Base-by-base conservation (phyloP, 306 rosid species). In the Pueraria montana region DNA sequence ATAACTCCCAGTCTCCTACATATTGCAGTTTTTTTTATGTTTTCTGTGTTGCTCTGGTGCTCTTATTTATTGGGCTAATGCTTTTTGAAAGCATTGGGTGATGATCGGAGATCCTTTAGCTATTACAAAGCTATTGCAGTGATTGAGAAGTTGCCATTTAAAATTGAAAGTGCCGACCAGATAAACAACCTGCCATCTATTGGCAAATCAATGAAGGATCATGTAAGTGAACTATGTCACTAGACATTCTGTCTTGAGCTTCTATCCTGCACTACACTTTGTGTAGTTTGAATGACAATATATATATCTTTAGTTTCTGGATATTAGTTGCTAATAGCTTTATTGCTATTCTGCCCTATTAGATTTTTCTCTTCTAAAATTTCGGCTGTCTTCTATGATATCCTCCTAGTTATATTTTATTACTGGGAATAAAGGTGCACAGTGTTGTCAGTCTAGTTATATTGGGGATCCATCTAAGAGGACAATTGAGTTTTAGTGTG, bases 101-200 rank as follows among this genome's bases (percentile, higher is more conserved):
- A 96, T 38, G 96, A 96, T 69, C 83, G 96, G 75, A 89, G 98
- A 84, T 95, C 98, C 23, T 95, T 93, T 86, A 95, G 98, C 95
- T 95, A 93, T 85, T 48, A 88, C 97, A 95, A 93, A 86, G 98
- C 98, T 24, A 87, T 92, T 61, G 49, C 94, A 10, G 91, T 95
- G 64, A 89, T 95, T 85, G 98, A 95, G 91, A 93, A 92, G 85
- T 74, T 95, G 80, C 85, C 97, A 49, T 93, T 90, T 84, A 90
- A 88, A 79, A 92, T 93, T 87, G 93, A 92, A 86, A 88, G 91
- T 72, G 82, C 71, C 2, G 92, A 93, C 68, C 97, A 92, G 85
- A 91, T 93, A 82, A 88, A 91, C 85, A 79, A 85, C 83, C 89
- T 91, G 14, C 96, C 99, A 13, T 79, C 95, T 45, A 92, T 96